A percentile compares a stretch with the other conserved stretches of the same genome.
Evolutionary conservation across 495 filamentous ascomycete genomes (phyloP).

Genomic region (Thermothielavioides terrestris): DNA sequence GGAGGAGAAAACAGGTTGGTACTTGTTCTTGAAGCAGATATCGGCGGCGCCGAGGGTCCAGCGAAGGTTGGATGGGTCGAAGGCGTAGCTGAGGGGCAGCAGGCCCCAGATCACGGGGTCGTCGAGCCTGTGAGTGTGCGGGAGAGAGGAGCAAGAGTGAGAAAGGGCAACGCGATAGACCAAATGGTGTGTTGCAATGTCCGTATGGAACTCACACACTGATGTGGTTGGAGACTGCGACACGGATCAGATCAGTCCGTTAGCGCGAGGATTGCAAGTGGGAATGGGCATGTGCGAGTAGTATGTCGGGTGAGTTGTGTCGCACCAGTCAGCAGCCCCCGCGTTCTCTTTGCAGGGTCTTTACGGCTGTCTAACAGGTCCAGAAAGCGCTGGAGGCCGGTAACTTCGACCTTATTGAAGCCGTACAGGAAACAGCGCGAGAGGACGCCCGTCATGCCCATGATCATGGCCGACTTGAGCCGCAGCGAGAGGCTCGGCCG

Average conservation of each 20-base stretch:
- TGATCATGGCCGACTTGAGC: conserved; percentile 42
- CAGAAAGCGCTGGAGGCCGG: conserved; percentile 66
- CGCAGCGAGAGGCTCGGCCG: conserved; percentile 46
- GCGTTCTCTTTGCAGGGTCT: conserved; percentile 57
- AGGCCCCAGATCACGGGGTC: conserved; percentile 91
- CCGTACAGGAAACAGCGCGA: conserved; percentile 40
- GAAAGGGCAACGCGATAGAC: too few relatives aligned
- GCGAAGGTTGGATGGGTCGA: conserved; percentile 63
- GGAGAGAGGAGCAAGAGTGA: not conserved
- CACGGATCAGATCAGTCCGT: conserved; percentile 16
- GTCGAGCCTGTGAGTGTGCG: conserved; percentile 57
- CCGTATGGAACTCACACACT: conserved; percentile 83
- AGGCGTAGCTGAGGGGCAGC: conserved; percentile 61
- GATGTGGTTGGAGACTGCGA: conserved; percentile 83
- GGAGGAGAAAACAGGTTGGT: not conserved
- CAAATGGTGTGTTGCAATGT: too few relatives aligned
- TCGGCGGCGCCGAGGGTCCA: conserved; percentile 89
- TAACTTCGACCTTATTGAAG: conserved; percentile 50
- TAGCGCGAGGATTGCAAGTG: not conserved
- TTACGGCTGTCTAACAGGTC: conserved; percentile 63
- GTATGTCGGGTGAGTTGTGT: not conserved
- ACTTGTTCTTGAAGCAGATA: conserved; percentile 76
- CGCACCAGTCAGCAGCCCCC: conserved; percentile 79
- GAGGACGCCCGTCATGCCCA: conserved; percentile 42
- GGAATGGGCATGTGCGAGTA: too few relatives aligned